Evolutionary conservation across 2,329 filamentous ascomycete genomes (phyloP), one percentile per base, ranked within the genome.

Genomic region (Aspergillus ibericus): DNA sequence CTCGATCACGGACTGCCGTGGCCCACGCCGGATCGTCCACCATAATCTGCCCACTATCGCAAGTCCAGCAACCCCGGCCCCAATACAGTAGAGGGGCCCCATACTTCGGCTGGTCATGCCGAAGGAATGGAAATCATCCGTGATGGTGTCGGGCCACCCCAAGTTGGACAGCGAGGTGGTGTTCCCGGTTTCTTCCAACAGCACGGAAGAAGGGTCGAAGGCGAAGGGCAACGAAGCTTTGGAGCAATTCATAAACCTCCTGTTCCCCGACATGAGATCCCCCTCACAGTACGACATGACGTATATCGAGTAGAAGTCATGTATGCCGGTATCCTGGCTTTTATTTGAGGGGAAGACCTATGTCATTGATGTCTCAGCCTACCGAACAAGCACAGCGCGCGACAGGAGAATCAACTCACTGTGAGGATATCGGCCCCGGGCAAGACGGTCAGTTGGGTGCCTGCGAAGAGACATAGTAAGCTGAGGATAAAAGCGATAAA

Each of bases 221-320:
- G 80, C 76, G 73, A 83, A 87, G 66, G 83, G 77, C 3, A 82
- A 76, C 4, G 78, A 82, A 51, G 71, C 72, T 60, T 82, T 80
- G 4, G 81, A 82, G 77, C 86, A 88, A 18, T 69, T 65, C 1
- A 80, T 85, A 15, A 85, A 77, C 65, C 85, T 85, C 60, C 80
- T 67, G 38, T 77, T 70, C 7, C 68, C 68, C 2, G 73, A 69
- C 9, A 63, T 60, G 51, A 76, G 77, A 27, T 63, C 71, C 18
- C 81, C 80, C 60, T 80, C 78, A 74, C 86, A 88, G 74, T 83
- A 84, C 70, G 83, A 79, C 73, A 87, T 81, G 56, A 88, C 67
- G 69, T 88, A 84, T 15, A 82, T 77, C 18, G 80, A 82, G 75
- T 88, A 88, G 72, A 84, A 88, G 70, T 87, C 82, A 40, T 83